Conservation (phyloP, 2,329 filamentous ascomycete genomes). For the Basipetospora chlamydospora region DNA sequence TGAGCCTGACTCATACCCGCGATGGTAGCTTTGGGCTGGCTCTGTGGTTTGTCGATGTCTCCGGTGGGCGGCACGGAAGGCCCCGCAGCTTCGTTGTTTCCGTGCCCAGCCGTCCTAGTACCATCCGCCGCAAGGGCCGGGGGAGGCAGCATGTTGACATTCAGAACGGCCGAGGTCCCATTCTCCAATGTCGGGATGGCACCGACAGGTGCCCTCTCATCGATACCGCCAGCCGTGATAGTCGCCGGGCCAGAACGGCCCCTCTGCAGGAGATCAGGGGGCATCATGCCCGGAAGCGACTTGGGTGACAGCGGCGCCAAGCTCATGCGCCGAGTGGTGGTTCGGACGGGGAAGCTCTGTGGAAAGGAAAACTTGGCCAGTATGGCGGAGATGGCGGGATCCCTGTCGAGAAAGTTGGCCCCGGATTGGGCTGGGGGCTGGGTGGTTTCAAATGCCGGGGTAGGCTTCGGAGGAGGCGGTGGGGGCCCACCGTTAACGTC, state of each 20-base stretch:
- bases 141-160: background rate
- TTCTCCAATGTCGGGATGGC: too few species aligned
- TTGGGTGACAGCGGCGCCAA: conserved; percentile 23
- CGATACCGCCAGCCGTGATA: too few species aligned
- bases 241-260: too few species aligned
- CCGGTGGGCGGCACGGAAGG: too few species aligned
- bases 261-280: background rate
- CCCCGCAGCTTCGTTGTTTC: too few species aligned
- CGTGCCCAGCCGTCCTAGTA: background rate
- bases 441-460: background rate
- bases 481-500: too few species aligned
- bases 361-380: conserved; percentile 19
- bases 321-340: conserved; percentile 10
- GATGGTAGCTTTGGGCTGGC: too few species aligned
- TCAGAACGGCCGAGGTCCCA: background rate
- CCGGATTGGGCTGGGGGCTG: background rate
- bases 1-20: too few species aligned
- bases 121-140: background rate
- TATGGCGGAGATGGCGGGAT: conserved; percentile 14
- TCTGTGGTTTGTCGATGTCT: too few species aligned
- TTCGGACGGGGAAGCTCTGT: conserved; percentile 8
- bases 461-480: background rate
- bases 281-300: conserved; percentile 10
- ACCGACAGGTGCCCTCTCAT: too few species aligned
- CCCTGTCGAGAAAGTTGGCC: background rate